Base-by-base conservation (phyloP, 2,329 filamentous ascomycete genomes). In the Juglanconis oblonga region DNA sequence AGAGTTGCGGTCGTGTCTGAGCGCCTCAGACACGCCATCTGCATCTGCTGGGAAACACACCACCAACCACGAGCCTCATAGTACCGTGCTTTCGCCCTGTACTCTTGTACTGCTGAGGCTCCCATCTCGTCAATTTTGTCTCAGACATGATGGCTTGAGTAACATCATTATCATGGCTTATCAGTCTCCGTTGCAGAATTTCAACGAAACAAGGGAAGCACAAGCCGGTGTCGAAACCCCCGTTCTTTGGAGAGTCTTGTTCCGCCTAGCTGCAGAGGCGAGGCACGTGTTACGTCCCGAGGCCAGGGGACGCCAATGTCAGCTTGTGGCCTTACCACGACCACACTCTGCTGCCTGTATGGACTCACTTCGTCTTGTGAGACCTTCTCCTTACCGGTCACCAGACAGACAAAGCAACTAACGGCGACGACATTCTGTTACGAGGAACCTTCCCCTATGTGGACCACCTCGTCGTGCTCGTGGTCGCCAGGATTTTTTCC, bases 71-170 rank as follows among this genome's bases (percentile, higher is more conserved):
- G 14, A 24, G 42, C 49, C 11, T 24, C 47, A 33, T 42, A 36
- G 48, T 56, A 49, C 44, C 54, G 33, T 55, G 50, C 50, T 61
- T 50, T 57, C 55, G 59, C 49, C 32, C 24, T 24, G 24, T 44
- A 45, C 38, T 11, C 35, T 42, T 32, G 17, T 13, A 33, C 32
- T 42, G 48, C 52, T 59, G 59, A 62, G 59, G 45, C 59, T 62
- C 52, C 33, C 52, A 49, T 52, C 56, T 62, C 52, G 51, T 50
- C 57, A 52, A 54, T 17, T 40, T 11, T 62, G 60, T 59, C 60
- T 62, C 42, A 62, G 60, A 62, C 60, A 62, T 56, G 35, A 55
- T 32, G 24, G 24, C 40, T 38, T 38, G 56, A 48, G 56, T 44
- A 54, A 52, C 47, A 40, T 49, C 24, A 47, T 58, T 49, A 59